Conservation (phyloP, 2,329 filamentous ascomycete species). For the Arthrobotrys entomopaga region DNA sequence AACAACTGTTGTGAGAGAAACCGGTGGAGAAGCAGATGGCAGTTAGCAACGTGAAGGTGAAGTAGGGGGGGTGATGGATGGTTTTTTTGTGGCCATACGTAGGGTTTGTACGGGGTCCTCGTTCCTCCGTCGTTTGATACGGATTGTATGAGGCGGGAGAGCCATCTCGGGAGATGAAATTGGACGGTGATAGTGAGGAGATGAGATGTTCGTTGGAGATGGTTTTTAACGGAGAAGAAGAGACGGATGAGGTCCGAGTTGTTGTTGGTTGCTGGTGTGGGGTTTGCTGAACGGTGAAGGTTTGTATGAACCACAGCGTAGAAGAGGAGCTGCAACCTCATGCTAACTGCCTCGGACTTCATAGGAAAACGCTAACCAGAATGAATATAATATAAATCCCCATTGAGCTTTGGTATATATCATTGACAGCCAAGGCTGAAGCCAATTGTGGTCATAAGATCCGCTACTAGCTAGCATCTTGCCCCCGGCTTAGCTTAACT, state of each 20-base stretch:
- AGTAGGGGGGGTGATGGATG: conserved; percentile 6
- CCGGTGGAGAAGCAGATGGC: conserved; percentile 2
- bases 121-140: conserved; percentile 58
- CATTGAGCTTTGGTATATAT: too few relatives aligned
- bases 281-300: too few relatives aligned
- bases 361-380: too few relatives aligned
- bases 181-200: neutral
- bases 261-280: neutral
- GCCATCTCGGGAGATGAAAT: conserved; percentile 26
- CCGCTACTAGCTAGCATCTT: neutral
- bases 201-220: neutral
- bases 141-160: conserved; percentile 59
- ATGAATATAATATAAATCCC: too few relatives aligned
- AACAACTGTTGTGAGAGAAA: conserved; percentile 28
- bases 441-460: conserved; percentile 1
- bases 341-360: too few relatives aligned
- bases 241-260: neutral
- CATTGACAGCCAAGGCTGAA: neutral
- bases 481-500: neutral
- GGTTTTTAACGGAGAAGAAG: neutral
- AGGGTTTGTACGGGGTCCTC: conserved; percentile 58
- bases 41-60: conserved; percentile 15
- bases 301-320: too few relatives aligned
- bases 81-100: conserved; percentile 43
- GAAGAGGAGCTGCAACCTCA: too few relatives aligned